A percentile compares a stretch with the other conserved stretches of the same genome.
Conservation (phyloP, 371 early-diverging fungal genomes). For the Apophysomyces variabilis region DNA sequence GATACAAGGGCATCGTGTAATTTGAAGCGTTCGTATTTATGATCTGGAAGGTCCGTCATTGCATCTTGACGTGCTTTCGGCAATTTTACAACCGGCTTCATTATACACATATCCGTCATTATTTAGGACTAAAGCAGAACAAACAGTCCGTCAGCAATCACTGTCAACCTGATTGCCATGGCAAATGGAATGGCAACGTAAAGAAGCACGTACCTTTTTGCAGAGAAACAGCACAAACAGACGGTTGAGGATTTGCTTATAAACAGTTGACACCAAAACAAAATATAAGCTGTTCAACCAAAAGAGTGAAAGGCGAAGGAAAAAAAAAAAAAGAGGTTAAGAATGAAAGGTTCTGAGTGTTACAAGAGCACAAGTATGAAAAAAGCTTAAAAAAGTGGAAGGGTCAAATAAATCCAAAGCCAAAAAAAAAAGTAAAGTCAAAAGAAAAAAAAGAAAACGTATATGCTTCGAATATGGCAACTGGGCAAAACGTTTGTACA, state of each 20-base stretch:
- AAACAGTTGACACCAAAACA: too few species aligned
- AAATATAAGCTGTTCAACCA: not conserved
- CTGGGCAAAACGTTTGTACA: not conserved
- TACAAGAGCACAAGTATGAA: constrained; percentile 9
- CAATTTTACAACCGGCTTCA: constrained; percentile 18
- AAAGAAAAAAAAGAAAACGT: not conserved
- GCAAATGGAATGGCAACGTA: constrained; percentile 3
- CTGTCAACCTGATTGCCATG: constrained; percentile 4
- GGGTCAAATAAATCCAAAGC: not conserved
- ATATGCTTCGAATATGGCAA: constrained; percentile 4
- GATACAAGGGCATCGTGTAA: constrained; percentile 21
- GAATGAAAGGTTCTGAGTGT: constrained; percentile 1
- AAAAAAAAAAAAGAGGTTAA: constrained; percentile 12
- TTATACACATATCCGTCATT: constrained; percentile 14
- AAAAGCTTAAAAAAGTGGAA: constrained; percentile 7
- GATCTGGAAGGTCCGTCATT: constrained; percentile 3
- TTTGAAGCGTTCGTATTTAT: not conserved
- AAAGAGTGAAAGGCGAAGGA: not conserved
- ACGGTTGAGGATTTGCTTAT: too few species aligned
- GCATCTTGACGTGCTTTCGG: constrained; percentile 18
- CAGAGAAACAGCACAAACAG: too few species aligned
- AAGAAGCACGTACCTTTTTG: constrained; percentile 3
- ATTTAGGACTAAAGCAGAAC: not conserved
- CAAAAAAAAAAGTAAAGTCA: not conserved
- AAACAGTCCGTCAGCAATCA: not conserved